A percentile compares a stretch with the other conserved stretches of the same genome.
Evolutionary conservation across 441 rosid species (phyloP).

Genomic region (Gossypium aridum): DNA sequence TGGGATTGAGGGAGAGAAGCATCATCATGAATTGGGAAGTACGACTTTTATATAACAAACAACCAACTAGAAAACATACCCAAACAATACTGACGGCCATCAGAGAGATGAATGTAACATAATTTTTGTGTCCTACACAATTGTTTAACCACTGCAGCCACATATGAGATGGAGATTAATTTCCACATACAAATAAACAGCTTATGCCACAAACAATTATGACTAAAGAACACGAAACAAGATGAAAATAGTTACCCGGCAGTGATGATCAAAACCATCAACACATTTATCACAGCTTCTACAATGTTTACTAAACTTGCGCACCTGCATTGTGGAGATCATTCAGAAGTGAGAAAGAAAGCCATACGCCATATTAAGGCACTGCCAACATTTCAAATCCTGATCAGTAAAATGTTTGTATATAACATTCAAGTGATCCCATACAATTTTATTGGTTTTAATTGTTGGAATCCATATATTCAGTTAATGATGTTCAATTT

Average conservation of each 20-base stretch:
- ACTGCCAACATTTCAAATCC: neutral
- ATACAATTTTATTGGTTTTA: neutral
- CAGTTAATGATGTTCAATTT: neutral
- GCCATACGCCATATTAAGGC: neutral
- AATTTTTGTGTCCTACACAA: constrained; percentile 61
- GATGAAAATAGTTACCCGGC: constrained; percentile 42
- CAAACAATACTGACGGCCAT: constrained; percentile 60
- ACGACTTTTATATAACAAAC: constrained; percentile 1
- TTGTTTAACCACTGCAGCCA: constrained; percentile 73
- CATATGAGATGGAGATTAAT: constrained; percentile 20
- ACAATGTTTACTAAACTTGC: constrained; percentile 69
- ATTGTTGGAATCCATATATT: neutral
- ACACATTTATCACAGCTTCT: constrained; percentile 37
- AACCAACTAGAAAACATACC: constrained; percentile 33
- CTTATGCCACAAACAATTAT: constrained; percentile 12
- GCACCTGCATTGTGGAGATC: constrained; percentile 36
- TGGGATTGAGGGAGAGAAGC: neutral
- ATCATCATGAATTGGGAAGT: constrained; percentile 15
- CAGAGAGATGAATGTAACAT: constrained; percentile 49
- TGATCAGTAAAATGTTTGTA: neutral
- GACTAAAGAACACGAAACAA: constrained; percentile 18
- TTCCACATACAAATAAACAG: neutral
- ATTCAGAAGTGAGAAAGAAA: constrained; percentile 12
- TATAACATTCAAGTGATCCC: neutral
- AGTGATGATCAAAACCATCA: constrained; percentile 61